phyloP scores from a whole-genome alignment of 2,329 filamentous ascomycete genomes.

The Pseudogymnoascus sp. region DNA sequence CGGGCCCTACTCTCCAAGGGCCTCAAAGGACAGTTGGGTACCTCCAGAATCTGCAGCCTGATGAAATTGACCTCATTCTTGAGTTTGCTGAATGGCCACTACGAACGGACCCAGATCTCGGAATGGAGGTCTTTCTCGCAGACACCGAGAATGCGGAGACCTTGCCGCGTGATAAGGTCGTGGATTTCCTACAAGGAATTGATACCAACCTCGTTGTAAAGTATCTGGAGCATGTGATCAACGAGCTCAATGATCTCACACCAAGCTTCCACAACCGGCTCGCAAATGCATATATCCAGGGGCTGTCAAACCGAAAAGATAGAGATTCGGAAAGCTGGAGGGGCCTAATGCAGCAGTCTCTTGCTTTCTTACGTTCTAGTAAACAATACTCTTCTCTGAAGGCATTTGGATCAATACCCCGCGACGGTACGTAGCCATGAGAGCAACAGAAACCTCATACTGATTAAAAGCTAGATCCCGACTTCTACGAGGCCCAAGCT shows the following conservation, averaged over 20 bases:
- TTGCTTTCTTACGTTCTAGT: constrained; percentile 68
- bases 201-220: constrained; percentile 63
- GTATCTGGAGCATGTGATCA: constrained; percentile 87
- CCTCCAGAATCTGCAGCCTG: constrained; percentile 78
- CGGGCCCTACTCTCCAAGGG: constrained; percentile 57
- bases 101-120: constrained; percentile 59
- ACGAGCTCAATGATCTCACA: constrained; percentile 74
- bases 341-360: constrained; percentile 55
- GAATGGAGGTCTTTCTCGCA: constrained; percentile 87
- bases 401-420: constrained; percentile 69
- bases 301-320: constrained; percentile 31
- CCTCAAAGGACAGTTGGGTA: constrained; percentile 80
- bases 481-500: constrained; percentile 83
- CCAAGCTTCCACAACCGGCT: constrained; percentile 83
- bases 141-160: constrained; percentile 94
- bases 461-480: constrained; percentile 49
- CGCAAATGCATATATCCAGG: constrained; percentile 60
- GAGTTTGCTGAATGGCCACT: constrained; percentile 90
- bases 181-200: constrained; percentile 63
- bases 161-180: constrained; percentile 66
- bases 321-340: constrained; percentile 42
- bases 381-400: constrained; percentile 71
- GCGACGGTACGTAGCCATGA: constrained; percentile 54
- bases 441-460: constrained; percentile 9
- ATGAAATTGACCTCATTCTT: constrained; percentile 82